A percentile compares a stretch with the other conserved stretches of the same genome.
These are phyloP conservation scores for Macroventuria anomochaeta DNA, from an alignment of 2,329 filamentous ascomycete species.

Conservation along the genomic window DNA sequence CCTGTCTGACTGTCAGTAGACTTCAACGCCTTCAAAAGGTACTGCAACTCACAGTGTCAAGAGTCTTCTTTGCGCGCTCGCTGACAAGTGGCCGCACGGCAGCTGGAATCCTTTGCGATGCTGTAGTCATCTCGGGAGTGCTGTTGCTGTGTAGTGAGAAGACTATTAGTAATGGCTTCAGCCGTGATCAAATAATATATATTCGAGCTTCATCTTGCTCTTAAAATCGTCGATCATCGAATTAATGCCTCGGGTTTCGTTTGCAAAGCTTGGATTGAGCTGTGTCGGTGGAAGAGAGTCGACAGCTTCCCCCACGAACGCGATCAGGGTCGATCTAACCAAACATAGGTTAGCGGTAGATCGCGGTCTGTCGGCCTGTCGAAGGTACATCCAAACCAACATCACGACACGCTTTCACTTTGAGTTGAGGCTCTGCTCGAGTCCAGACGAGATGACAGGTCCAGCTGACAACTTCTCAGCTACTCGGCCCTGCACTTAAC, in stretches of 20 bases:
- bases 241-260: constrained; percentile 1
- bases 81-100: constrained; percentile 70
- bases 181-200: not conserved
- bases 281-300: constrained; percentile 10
- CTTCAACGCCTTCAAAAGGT: not conserved
- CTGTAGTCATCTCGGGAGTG: constrained; percentile 35
- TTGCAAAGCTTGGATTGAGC: not conserved
- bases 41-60: constrained; percentile 66
- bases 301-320: constrained; percentile 2
- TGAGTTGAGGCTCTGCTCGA: not conserved
- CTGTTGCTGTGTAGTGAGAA: not conserved
- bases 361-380: not conserved
- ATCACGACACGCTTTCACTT: not conserved
- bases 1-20: constrained; percentile 50
- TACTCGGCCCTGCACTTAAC: not conserved
- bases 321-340: not conserved
- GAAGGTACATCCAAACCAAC: not conserved
- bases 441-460: not conserved
- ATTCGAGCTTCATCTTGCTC: constrained; percentile 1
- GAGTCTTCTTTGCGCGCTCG: constrained; percentile 78
- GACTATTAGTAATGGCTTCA: not conserved
- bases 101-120: constrained; percentile 61
- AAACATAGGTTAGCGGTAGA: not conserved
- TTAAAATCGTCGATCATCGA: not conserved
- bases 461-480: not conserved